These are phyloP conservation scores for Globisporangium yorkense DNA, from an alignment of 352 stramenopile species.

Conservation along the genomic window DNA sequence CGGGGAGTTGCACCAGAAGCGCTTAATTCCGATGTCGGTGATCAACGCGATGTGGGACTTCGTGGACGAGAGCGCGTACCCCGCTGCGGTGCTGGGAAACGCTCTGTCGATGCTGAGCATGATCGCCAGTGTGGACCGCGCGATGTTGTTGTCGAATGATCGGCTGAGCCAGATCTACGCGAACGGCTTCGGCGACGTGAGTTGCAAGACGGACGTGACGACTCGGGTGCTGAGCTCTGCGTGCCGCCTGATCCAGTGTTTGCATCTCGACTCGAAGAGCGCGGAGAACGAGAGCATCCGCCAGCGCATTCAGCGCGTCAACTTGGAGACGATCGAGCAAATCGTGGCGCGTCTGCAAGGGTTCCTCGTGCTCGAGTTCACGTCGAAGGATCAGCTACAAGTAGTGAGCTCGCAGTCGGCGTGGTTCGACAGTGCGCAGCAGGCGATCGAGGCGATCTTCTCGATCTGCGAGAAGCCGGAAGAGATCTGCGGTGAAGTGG, in stretches of 20 bases:
- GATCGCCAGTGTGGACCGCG: slow-evolving; percentile 58
- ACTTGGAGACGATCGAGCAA: slow-evolving; percentile 83
- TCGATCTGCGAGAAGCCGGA: slow-evolving; percentile 88
- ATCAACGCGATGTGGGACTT: slow-evolving; percentile 72
- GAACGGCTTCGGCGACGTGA: slow-evolving; percentile 52
- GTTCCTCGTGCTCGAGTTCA: slow-evolving; percentile 86
- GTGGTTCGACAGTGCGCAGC: slow-evolving; percentile 92
- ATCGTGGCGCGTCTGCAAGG: slow-evolving; percentile 86
- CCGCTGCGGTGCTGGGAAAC: slow-evolving; percentile 54
- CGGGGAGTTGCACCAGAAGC: slow-evolving; percentile 45
- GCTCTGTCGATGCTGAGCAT: slow-evolving; percentile 59
- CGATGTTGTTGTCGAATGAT: slow-evolving; percentile 58
- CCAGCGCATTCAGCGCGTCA: slow-evolving; percentile 58
- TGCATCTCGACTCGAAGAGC: slow-evolving; percentile 48
- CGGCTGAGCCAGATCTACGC: slow-evolving; percentile 42
- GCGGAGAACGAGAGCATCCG: slow-evolving; percentile 29
- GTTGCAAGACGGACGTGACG: slow-evolving; percentile 36
- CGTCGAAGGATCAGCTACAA: slow-evolving; percentile 50
- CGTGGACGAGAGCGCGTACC: slow-evolving; percentile 48
- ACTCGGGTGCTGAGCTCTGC: slow-evolving; percentile 55
- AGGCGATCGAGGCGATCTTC: slow-evolving; percentile 92
- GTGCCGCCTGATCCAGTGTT: slow-evolving; percentile 55
- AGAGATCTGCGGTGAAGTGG: slow-evolving; percentile 64
- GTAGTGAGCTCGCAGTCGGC: slow-evolving; percentile 36
- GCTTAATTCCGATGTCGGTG: slow-evolving; percentile 54